Evolutionary conservation across 371 early-diverging fungal genomes (phyloP), one percentile per base, ranked within the genome.

Genomic region (Apophysomyces variabilis): DNA sequence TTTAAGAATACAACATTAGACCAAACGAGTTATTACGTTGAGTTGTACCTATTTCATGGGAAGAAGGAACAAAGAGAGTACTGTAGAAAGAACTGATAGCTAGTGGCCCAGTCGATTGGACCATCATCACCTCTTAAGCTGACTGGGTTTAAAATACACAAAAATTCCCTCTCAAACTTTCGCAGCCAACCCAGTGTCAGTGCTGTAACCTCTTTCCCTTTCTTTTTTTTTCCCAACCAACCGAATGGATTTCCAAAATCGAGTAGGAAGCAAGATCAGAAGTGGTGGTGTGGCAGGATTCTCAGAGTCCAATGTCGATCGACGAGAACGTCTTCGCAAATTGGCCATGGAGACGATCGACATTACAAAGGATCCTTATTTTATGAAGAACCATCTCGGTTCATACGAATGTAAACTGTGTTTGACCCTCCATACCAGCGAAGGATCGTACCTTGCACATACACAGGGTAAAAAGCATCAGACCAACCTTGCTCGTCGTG

Each of bases 381-480:
- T 98, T 68, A 95, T 97, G 96, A 92, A 93, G 76, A 99, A 99
- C 79, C 99, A 99, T 73, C 80, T 97, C 56, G 99, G 99, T 14
- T 93, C 96, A 1, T 98, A 96, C 80, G 99, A 98, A 74, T 99
- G 98, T 85, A 96, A 97, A 79, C 90, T 99, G 21, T 95, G 95
- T 78, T 80, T 96, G 41, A 97, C 97, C 12, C 84, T 97, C 7
- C 98, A 97, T 78, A 94, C 89, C 61, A 97, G 96, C 74, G 99
- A 99, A 76, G 99, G 98, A 0, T 92, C 93, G 7, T 99, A 99
- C 77, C 81, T 99, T 38, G 95, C 96, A 4, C 99, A 99, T 68
- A 99, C 99, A 5, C 99, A 99, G 78, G 99, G 98, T 58, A 98
- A 98, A 72, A 99, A 99, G 84, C 99, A 99, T 87, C 97, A 97